Conservation (phyloP, 2,329 filamentous ascomycete genomes). For the Venturia nashicola region DNA sequence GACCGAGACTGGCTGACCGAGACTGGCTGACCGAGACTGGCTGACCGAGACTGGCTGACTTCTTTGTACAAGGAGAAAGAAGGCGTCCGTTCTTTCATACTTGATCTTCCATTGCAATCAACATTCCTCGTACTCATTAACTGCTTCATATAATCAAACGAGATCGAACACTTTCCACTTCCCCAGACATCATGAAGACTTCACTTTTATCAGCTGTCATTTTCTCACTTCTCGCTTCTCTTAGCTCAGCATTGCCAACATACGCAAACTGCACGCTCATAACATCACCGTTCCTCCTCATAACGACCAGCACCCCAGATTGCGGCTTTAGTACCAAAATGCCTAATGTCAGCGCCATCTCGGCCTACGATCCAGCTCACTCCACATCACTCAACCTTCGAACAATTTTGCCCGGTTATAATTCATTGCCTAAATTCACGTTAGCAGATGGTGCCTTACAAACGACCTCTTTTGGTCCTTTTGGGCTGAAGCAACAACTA, state of each 20-base stretch:
- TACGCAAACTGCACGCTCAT: not conserved
- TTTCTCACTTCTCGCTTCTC: not conserved
- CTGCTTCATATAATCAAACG: too few relatives aligned
- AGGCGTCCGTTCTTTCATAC: not conserved
- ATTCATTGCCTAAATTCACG: constrained; percentile 26
- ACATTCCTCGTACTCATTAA: not conserved
- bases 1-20: not conserved
- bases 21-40: too few relatives aligned
- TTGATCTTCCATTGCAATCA: not conserved
- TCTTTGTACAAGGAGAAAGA: not conserved
- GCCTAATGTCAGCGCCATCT: constrained; percentile 11
- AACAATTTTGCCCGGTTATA: constrained; percentile 25
- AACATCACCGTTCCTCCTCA: not conserved
- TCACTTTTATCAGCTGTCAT: not conserved
- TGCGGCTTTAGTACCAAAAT: not conserved
- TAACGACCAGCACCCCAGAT: not conserved
- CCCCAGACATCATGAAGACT: not conserved
- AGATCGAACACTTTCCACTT: not conserved
- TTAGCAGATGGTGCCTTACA: constrained; percentile 22
- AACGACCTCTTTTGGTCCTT: constrained; percentile 18
- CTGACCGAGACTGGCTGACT: not conserved
- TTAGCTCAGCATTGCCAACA: not conserved
- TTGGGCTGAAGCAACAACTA: constrained; percentile 16
- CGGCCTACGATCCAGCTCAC: constrained; percentile 19
- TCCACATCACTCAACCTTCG: constrained; percentile 24